These are phyloP conservation scores for Psilocybe azurescens DNA, from an alignment of 768 basidiomycete species.

Conservation along the genomic window DNA sequence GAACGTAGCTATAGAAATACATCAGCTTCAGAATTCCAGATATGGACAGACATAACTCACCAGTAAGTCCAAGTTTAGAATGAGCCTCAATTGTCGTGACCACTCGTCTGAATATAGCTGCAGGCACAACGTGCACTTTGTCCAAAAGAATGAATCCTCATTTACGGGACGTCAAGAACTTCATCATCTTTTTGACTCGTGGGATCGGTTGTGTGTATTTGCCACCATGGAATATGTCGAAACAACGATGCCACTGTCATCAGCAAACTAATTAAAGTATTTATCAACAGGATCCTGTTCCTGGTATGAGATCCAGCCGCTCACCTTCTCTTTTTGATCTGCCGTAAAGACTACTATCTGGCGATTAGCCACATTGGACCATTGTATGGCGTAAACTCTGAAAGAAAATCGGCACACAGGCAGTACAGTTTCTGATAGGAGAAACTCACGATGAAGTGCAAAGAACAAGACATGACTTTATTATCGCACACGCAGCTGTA, in stretches of 20 bases:
- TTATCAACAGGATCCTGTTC: too few species aligned
- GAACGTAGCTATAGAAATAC: slow-evolving; percentile 73
- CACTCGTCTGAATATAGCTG: slow-evolving; percentile 97
- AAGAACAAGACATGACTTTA: slow-evolving; percentile 96
- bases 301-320: too few species aligned
- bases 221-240: slow-evolving; percentile 99
- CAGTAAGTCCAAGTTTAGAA: slow-evolving; percentile 96
- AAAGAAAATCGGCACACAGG: slow-evolving; percentile 7
- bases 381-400: slow-evolving; percentile 94
- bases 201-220: slow-evolving; percentile 97
- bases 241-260: slow-evolving; percentile 96
- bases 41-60: slow-evolving; percentile 45
- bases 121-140: slow-evolving; percentile 98
- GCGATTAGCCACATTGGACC: slow-evolving; percentile 96
- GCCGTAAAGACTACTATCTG: slow-evolving; percentile 98
- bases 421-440: slow-evolving; percentile 17
- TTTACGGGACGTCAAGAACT: slow-evolving; percentile 96
- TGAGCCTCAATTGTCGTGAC: slow-evolving; percentile 99
- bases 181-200: slow-evolving; percentile 99
- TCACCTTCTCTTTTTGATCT: slow-evolving; percentile 79
- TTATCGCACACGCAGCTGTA: slow-evolving; percentile 98
- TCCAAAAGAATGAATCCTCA: slow-evolving; percentile 99
- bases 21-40: slow-evolving; percentile 2
- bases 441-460: slow-evolving; percentile 94
- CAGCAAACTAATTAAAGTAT: slow-evolving; percentile 71